Evolutionary conservation across 2,329 filamentous ascomycete species (phyloP), one percentile per base, ranked within the genome.

Genomic region (Pseudomassariella vexata): DNA sequence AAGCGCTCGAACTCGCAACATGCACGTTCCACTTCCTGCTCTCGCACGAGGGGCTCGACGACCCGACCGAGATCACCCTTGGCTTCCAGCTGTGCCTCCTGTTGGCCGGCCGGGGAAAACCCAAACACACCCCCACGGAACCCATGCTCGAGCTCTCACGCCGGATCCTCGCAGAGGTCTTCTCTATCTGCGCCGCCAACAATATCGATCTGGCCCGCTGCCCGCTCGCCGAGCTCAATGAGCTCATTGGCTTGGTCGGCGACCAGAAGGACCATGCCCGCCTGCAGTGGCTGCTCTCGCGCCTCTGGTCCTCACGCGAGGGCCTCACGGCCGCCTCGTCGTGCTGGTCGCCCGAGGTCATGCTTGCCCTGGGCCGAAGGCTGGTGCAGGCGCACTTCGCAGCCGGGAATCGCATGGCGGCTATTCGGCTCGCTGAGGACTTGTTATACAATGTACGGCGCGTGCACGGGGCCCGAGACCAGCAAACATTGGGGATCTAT

Each of bases 251-350:
- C 6, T 43, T 68, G 0, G 50, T 69, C 8, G 64, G 63, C 30
- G 59, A 63, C 34, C 61, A 66, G 36, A 32, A 59, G 28, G 62
- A 69, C 42, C 66, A 66, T 47, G 47, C 52, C 25, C 63, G 53
- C 6, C 55, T 68, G 5, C 50, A 57, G 14, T 53, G 50, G 50
- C 49, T 61, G 1, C 49, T 60, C 9, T 56, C 48, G 8, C 52
- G 43, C 3, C 50, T 61, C 22, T 61, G 57, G 57, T 46, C 38
- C 27, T 41, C 25, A 30, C 46, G 46, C 28, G 39, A 44, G 30
- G n/a, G n/a, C n/a, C n/a, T n/a, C n/a, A n/a, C n/a, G n/a, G n/a
- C n/a, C n/a, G 29, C 25, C 9, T 42, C 42, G 30, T 30, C 24
- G 17, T 28, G 30, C 29, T 47, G 46, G 46, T 27, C 30, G 9